These are phyloP conservation scores for Diversispora epigaea DNA, from an alignment of 192 early-diverging fungal species.

Conservation along the genomic window DNA sequence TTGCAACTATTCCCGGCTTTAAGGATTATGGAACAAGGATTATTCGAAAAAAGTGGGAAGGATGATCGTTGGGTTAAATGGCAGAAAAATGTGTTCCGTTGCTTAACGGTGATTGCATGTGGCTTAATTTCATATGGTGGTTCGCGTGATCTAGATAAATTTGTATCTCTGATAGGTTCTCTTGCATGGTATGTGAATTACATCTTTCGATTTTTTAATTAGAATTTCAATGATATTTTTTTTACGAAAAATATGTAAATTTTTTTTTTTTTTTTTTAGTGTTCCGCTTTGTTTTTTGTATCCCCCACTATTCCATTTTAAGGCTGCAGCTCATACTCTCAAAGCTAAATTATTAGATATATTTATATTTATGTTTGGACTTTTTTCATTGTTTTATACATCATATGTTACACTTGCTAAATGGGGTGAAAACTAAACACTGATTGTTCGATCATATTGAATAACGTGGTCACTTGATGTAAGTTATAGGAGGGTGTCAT, in stretches of 20 bases:
- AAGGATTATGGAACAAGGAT: conserved; percentile 83
- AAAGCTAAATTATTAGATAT: conserved; percentile 46
- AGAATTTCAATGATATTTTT: neutral
- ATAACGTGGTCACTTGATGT: neutral
- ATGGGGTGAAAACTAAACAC: conserved; percentile 43
- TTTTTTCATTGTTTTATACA: conserved; percentile 62
- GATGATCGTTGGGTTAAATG: conserved; percentile 74
- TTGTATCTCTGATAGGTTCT: conserved; percentile 73
- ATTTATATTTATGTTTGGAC: conserved; percentile 61
- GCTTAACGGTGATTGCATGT: conserved; percentile 63
- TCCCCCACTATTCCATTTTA: conserved; percentile 73
- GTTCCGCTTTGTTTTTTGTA: conserved; percentile 74
- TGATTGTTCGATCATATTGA: neutral
- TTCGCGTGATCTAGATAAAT: conserved; percentile 74
- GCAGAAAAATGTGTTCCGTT: conserved; percentile 83
- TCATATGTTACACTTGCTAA: conserved; percentile 59
- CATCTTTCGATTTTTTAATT: neutral
- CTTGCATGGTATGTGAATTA: conserved; percentile 51
- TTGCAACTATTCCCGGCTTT: conserved; percentile 91
- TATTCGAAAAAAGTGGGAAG: conserved; percentile 87
- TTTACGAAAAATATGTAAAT: neutral
- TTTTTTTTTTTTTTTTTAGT: conserved; percentile 40
- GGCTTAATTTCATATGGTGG: conserved; percentile 76
- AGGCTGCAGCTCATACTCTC: conserved; percentile 42
- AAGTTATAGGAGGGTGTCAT: no score